phyloP scores from a whole-genome alignment of 805 yeast species.

The Yarrowia keelungensis region DNA sequence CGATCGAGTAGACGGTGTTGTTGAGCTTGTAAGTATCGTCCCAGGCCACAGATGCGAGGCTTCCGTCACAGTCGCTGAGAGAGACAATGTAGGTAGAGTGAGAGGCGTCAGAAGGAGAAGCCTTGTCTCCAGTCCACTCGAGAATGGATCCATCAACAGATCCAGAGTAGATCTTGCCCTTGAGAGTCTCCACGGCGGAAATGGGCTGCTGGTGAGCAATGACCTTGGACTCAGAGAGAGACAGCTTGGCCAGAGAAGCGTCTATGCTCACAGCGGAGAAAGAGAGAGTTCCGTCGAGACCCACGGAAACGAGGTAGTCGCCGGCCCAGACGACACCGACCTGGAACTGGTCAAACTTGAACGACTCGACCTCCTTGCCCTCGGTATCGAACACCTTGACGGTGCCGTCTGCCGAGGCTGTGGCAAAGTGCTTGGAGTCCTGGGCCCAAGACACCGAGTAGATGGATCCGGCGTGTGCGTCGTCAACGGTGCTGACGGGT shows the following conservation, averaged over 20 bases:
- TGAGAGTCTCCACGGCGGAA: conserved; percentile 59
- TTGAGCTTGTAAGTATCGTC: conserved; percentile 71
- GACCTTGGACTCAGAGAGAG: conserved; percentile 46
- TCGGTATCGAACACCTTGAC: conserved; percentile 70
- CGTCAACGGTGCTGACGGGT: conserved; percentile 53
- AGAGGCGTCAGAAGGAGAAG: conserved; percentile 44
- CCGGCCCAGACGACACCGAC: conserved; percentile 79
- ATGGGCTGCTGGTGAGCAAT: conserved; percentile 85
- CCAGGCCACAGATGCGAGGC: conserved; percentile 77
- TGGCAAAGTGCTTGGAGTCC: conserved; percentile 64
- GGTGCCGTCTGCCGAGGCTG: conserved; percentile 83
- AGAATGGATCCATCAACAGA: conserved; percentile 81
- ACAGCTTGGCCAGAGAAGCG: conserved; percentile 32
- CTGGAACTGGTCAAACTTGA: conserved; percentile 57
- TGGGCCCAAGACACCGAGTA: conserved; percentile 75
- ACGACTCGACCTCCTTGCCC: conserved; percentile 15
- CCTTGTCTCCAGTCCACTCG: conserved; percentile 56
- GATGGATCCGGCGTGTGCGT: conserved; percentile 77
- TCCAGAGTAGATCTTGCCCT: conserved; percentile 60
- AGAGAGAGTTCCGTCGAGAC: conserved; percentile 74
- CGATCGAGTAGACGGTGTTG: conserved; percentile 49
- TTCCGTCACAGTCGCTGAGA: conserved; percentile 44
- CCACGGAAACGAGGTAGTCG: conserved; percentile 66
- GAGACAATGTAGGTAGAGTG: conserved; percentile 72
- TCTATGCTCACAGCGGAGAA: conserved; percentile 55